These are phyloP conservation scores for Suillus weaverae DNA, from an alignment of 768 basidiomycete species.

Conservation along the genomic window DNA sequence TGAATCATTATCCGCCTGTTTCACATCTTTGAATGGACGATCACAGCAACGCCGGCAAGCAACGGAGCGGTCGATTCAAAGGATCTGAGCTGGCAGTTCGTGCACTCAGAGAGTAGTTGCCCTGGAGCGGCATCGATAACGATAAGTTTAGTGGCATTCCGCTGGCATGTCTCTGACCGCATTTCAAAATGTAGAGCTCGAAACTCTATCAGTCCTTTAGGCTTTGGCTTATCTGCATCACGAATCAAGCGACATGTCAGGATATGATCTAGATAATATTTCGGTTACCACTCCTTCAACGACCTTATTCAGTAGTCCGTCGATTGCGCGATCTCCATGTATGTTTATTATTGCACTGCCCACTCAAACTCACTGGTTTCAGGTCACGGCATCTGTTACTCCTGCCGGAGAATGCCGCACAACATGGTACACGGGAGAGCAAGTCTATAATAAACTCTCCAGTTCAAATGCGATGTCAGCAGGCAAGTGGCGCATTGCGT, in stretches of 20 bases:
- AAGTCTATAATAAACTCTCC: not conserved
- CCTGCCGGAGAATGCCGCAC: not conserved
- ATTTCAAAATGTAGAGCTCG: not conserved
- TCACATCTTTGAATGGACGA: not conserved
- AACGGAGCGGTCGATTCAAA: not conserved
- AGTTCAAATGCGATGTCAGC: slow-evolving; percentile 45
- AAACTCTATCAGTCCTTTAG: not conserved
- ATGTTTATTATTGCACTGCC: not conserved
- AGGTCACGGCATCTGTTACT: not conserved
- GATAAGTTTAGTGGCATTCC: not conserved
- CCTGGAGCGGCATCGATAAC: not conserved
- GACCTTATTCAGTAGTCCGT: not conserved
- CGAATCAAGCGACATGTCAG: not conserved
- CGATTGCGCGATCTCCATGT: not conserved
- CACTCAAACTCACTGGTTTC: not conserved
- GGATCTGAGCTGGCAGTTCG: not conserved
- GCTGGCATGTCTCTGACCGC: not conserved
- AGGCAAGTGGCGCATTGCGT: slow-evolving; percentile 42
- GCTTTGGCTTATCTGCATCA: not conserved
- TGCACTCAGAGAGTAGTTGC: not conserved
- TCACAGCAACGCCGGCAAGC: not conserved
- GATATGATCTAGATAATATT: not conserved
- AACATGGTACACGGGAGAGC: not conserved
- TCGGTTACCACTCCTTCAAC: not conserved
- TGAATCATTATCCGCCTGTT: not conserved